Base-by-base conservation (phyloP, 2,329 filamentous ascomycete genomes). In the Arthrobotrys conoides region DNA sequence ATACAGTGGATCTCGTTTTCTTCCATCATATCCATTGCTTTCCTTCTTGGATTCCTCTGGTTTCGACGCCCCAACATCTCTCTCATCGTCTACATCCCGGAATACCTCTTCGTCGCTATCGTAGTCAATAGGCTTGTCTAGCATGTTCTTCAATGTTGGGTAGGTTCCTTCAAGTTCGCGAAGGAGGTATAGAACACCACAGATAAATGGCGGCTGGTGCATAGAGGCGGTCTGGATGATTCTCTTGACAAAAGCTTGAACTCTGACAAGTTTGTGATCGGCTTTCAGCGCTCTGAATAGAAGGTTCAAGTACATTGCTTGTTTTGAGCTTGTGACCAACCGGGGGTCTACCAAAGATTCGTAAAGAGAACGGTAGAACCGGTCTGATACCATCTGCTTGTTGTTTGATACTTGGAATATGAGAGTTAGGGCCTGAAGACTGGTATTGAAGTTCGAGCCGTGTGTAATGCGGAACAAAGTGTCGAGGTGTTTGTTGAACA, bases 371-470 rank as follows among this genome's bases (percentile, higher is more conserved):
- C 94, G 89, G 86, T 98, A 99, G 86, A 97, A 99, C 78, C 96
- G 90, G 83, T 99, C 96, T 12, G 91, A 91, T 3, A 92, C 91
- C 68, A 95, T 87, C 82, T 94, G 91, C 83, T 96, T 93, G 2
- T 91, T 89, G 0, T 90, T 87, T 0, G 94, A 93, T 30, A 99
- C 89, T 84, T 98, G 96, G 84, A 98, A 96, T 81, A 99, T 96
- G 59, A 99, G 87, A 86, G 97, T 92, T 80, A 99, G 88, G 38
- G 96, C 95, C 85, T 99, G 96, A 44, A 99, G 93, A 83, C 94
- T 96, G 0, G 96, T 99, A 86, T 98, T 99, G 88, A 99, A 98
- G 85, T 99, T 99, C 71, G 95, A 93, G 0, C 95, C 98, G 85
- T 99, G 96, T 0, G 96, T 97, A 82, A 99, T 96, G 82, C 90